Evolutionary conservation across 148 eudicot genomes (phyloP).

Genomic region (Polygonum aviculare): DNA sequence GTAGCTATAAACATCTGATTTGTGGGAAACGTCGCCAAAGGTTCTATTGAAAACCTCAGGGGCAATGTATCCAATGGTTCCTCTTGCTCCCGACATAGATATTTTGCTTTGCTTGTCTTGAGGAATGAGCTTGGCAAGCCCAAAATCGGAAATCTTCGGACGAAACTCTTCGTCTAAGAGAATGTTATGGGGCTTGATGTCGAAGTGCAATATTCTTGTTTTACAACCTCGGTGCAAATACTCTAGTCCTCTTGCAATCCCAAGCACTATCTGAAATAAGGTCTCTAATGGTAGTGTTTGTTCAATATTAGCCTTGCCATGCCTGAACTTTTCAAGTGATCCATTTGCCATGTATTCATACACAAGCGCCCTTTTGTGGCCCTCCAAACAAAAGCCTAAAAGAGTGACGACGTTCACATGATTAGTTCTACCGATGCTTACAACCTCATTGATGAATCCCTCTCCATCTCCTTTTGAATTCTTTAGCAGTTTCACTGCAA

Average conservation of each 20-base stretch:
- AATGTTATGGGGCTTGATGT: slow-evolving; percentile 3
- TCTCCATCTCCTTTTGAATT: slow-evolving; percentile 4
- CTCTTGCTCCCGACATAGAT: slow-evolving; percentile 14
- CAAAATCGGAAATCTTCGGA: background rate
- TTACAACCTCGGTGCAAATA: slow-evolving; percentile 3
- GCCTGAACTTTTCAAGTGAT: background rate
- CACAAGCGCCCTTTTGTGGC: background rate
- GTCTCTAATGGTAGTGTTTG: background rate
- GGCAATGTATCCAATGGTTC: background rate
- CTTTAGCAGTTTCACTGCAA: slow-evolving; percentile 19
- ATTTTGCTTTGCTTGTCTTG: slow-evolving; percentile 12
- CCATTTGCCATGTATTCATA: background rate
- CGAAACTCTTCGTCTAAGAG: background rate
- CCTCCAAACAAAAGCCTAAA: background rate
- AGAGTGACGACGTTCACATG: slow-evolving; percentile 1
- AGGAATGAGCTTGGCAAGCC: background rate
- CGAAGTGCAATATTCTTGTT: background rate
- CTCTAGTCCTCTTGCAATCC: background rate
- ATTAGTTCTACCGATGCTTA: slow-evolving; percentile 7
- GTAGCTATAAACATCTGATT: background rate
- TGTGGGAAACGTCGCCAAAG: background rate
- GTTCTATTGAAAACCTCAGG: background rate
- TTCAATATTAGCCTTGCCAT: background rate
- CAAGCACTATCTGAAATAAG: background rate
- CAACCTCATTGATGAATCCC: background rate